Evolutionary conservation across 176 grass and related monocot species (phyloP), one percentile per base, ranked within the genome.

Genomic region (Thalia dealbata): DNA sequence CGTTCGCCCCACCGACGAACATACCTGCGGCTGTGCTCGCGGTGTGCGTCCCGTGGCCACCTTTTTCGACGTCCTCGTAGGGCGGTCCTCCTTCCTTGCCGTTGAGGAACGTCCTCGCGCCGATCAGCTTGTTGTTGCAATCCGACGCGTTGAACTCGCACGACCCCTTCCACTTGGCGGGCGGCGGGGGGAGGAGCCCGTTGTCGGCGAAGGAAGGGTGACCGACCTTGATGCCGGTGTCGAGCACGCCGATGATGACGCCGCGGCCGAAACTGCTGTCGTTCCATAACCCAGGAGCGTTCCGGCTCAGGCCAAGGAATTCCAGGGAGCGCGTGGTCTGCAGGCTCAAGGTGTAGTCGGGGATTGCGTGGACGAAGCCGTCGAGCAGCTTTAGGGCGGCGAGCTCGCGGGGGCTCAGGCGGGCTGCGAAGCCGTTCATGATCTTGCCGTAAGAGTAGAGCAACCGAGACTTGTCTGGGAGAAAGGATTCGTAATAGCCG

Each of bases 101-200:
- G 4, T 18, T 67, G 48, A 61, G 42, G 69, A 83, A 83, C 3
- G 86, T 79, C 50, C 26, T 68, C 42, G 87, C 91, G 14, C 82
- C 87, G 68, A 96, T 86, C 2, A 91, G 71, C 81, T 96, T 96
- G 72, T 73, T 81, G 78, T 91, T 96, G 87, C 91, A 96, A 7
- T 79, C 64, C 18, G 78, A 74, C 52, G 28, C 62, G 0, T 77
- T 86, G 63, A 85, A 96, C 21, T 88, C 82, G 69, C 91, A 96
- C 21, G 54, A n/a, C 26, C 91, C 91, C 7, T 72, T 69, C 91
- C 87, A 96, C 79, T 83, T 87, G 22, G 78, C 24, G 0, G 87
- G 87, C 13, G 82, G 87, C 14, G 63, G 71, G 7, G 68, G 24
- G 80, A 96, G 90, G 26, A 85, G 84, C 0, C 52, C 76, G 26